phyloP scores from a whole-genome alignment of 225 moss, liverwort and hornwort species.

The Rhytidiadelphus loreus region DNA sequence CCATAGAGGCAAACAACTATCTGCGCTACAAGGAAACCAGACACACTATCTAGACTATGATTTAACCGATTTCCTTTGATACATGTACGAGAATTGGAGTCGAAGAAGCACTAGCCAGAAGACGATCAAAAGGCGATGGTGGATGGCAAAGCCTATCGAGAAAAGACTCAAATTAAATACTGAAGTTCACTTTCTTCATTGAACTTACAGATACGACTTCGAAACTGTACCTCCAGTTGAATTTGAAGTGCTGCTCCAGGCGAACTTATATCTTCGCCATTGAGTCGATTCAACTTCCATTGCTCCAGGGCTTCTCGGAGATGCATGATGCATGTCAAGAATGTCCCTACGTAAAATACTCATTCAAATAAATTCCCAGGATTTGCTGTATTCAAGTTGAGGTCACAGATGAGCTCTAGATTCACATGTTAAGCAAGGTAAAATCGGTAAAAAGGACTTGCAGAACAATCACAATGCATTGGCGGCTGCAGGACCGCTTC shows the following conservation, averaged over 20 bases:
- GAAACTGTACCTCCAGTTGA: conserved; percentile 17
- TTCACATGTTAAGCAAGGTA: background rate
- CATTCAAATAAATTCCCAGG: background rate
- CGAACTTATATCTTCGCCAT: background rate
- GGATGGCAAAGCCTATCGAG: background rate
- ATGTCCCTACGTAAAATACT: background rate
- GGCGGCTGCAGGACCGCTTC: conserved; percentile 15
- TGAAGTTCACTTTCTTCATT: background rate
- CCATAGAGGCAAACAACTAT: background rate
- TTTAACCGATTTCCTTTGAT: background rate
- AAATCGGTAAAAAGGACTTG: background rate
- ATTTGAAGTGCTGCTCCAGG: conserved; percentile 15
- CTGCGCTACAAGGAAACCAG: background rate
- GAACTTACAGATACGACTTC: background rate
- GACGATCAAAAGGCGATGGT: background rate
- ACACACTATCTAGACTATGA: background rate
- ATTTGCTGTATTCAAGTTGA: background rate
- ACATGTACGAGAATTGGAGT: background rate
- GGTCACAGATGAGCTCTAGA: background rate
- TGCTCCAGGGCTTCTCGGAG: conserved; percentile 1
- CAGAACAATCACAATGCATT: conserved; percentile 28
- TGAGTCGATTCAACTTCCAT: background rate
- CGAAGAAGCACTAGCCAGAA: background rate
- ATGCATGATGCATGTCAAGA: background rate
- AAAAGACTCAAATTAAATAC: background rate